These are phyloP conservation scores for Cyclospora cayetanensis DNA, from an alignment of 169 alveolate species.

Conservation along the genomic window DNA sequence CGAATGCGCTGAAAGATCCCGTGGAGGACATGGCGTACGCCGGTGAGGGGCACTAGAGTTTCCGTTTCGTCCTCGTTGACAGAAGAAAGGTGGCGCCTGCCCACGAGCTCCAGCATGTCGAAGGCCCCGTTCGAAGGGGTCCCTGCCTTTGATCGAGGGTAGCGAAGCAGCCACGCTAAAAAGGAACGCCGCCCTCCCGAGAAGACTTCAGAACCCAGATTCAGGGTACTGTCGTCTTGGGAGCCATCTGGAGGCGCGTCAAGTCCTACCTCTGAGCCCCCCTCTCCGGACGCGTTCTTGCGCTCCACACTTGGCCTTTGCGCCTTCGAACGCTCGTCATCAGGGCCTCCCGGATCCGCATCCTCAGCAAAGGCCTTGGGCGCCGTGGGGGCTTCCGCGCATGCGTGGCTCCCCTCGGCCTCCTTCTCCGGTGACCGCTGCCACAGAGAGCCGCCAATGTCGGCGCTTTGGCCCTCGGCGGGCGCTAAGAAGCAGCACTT, in stretches of 20 bases:
- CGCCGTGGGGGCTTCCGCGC: too few relatives aligned
- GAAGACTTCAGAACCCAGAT: not conserved
- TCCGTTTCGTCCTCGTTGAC: not conserved
- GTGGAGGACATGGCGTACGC: slow-evolving; percentile 54
- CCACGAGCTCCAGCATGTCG: not conserved
- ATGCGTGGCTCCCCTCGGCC: too few relatives aligned
- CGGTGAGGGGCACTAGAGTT: slow-evolving; percentile 58
- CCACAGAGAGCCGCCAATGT: not conserved
- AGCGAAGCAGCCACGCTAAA: not conserved
- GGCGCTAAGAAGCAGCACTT: not conserved
- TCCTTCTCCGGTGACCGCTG: too few relatives aligned
- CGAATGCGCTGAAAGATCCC: slow-evolving; percentile 37
- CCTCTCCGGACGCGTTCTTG: too few relatives aligned
- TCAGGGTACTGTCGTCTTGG: too few relatives aligned
- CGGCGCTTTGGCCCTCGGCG: not conserved
- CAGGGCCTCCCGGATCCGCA: too few relatives aligned
- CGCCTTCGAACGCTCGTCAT: too few relatives aligned
- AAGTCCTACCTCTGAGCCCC: too few relatives aligned
- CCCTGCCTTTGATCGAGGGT: not conserved
- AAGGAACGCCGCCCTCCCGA: not conserved
- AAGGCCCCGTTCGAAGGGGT: not conserved
- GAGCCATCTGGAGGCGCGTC: too few relatives aligned
- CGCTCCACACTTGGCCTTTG: too few relatives aligned
- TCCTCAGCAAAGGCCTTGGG: too few relatives aligned
- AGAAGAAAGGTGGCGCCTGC: not conserved